Evolutionary conservation across 257 asterid genomes (phyloP), one percentile per base, ranked within the genome.

Genomic region (Schizonepeta tenuifolia): DNA sequence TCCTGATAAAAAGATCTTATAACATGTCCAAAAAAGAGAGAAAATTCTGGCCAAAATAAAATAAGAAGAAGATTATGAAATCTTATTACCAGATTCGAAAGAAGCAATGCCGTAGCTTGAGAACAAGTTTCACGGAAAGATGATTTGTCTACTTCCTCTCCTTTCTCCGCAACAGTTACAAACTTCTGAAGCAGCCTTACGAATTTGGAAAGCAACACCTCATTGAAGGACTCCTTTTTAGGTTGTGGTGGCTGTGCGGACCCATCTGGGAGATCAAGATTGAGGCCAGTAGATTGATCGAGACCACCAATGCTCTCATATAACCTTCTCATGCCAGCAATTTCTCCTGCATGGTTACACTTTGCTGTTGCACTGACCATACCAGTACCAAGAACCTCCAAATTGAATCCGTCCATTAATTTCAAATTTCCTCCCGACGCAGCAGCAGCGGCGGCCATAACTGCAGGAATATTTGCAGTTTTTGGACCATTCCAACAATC

Each of bases 341-440:
- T 95, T 92, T 95, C 99, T 76, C 99, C 99, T 78, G 99, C 96
- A 80, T 90, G 97, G 78, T 95, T 95, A 83, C 96, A 90, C 82
- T 95, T 95, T 36, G 88, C 93, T 20, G 98, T 87, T 44, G 99
- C 99, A 77, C 99, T 95, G 59, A 92, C 92, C 78, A 95, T 83
- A 71, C 99, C 97, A 63, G 98, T 95, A 73, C 97, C 88, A 22
- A 95, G 97, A 71, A 95, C 99, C 87, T 95, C 99, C 82, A 95
- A 82, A 74, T 86, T 90, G 83, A 95, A 95, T 76, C 96, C 97
- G 77, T 92, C 99, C 9, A 89, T 78, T 86, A 88, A 80, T 76
- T 95, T 92, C 80, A 95, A 79, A 76, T 95, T 90, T 58, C 96
- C 99, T 35, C 99, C 99, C 3, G 99, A 92, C 7, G 99, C 99